phyloP scores from a whole-genome alignment of 371 early-diverging fungal species.

The Mortierella sp. region DNA sequence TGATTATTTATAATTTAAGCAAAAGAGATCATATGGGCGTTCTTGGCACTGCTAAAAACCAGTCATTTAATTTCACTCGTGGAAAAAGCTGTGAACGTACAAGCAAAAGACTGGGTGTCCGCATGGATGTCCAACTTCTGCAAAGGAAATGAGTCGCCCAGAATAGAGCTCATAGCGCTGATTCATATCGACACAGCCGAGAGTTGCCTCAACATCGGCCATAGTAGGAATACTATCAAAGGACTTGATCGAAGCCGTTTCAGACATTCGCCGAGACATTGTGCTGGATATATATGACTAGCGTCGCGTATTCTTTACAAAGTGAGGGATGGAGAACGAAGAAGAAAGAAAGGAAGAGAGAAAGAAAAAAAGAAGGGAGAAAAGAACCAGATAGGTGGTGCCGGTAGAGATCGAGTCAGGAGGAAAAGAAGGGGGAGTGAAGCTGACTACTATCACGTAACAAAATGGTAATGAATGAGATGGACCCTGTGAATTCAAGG shows the following conservation, averaged over 20 bases:
- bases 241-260: constrained; percentile 47
- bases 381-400: not conserved
- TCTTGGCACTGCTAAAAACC: not conserved
- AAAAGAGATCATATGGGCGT: not conserved
- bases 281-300: not conserved
- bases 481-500: not conserved
- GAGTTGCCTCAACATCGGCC: constrained; percentile 57
- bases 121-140: constrained; percentile 56
- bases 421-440: not conserved
- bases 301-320: not conserved
- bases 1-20: not conserved
- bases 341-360: not conserved
- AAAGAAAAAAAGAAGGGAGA: not conserved
- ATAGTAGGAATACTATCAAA: constrained; percentile 58
- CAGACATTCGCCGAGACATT: constrained; percentile 59
- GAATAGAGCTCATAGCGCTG: constrained; percentile 56
- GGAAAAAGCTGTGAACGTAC: constrained; percentile 13
- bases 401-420: constrained; percentile 2
- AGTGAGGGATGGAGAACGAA: not conserved
- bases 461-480: not conserved
- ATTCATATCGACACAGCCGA: constrained; percentile 57
- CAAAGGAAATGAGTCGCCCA: constrained; percentile 52
- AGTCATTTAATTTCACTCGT: not conserved
- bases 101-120: constrained; percentile 58
- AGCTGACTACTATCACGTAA: not conserved